These are phyloP conservation scores for Syzygium aqueum DNA, from an alignment of 345 rosid genomes.

Conservation along the genomic window DNA sequence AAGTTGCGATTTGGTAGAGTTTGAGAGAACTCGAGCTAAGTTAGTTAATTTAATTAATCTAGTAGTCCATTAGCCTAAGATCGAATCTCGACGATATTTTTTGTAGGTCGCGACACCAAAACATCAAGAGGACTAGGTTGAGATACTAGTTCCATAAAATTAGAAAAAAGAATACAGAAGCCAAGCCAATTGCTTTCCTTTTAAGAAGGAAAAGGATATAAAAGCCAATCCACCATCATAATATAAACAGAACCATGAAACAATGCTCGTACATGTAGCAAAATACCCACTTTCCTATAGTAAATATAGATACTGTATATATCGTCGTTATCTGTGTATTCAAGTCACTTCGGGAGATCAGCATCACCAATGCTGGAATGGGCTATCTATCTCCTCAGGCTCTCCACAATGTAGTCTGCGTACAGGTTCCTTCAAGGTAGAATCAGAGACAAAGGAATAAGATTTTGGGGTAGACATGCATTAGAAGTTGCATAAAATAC, in stretches of 20 bases:
- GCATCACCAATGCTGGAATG: not conserved
- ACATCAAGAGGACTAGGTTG: not conserved
- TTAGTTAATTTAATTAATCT: too few species aligned
- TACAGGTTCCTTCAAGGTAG: slow-evolving; percentile 66
- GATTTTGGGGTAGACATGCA: not conserved
- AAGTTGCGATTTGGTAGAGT: too few species aligned
- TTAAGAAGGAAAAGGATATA: not conserved
- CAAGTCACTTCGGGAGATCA: not conserved
- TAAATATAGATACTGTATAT: not conserved
- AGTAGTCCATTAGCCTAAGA: too few species aligned
- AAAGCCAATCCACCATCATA: not conserved
- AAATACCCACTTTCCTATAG: not conserved
- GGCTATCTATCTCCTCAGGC: slow-evolving; percentile 48
- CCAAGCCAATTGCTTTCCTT: not conserved
- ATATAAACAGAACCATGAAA: not conserved
- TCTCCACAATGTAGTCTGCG: slow-evolving; percentile 74
- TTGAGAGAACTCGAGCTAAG: too few species aligned
- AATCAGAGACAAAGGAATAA: not conserved
- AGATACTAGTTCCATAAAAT: not conserved
- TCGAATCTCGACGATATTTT: too few species aligned
- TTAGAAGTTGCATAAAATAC: not conserved
- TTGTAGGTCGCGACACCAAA: too few species aligned
- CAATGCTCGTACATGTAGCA: not conserved
- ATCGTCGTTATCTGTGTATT: not conserved
- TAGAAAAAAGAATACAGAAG: not conserved